These are phyloP conservation scores for Diaporthe sp. DNA, from an alignment of 2,329 filamentous ascomycete genomes.

Conservation along the genomic window DNA sequence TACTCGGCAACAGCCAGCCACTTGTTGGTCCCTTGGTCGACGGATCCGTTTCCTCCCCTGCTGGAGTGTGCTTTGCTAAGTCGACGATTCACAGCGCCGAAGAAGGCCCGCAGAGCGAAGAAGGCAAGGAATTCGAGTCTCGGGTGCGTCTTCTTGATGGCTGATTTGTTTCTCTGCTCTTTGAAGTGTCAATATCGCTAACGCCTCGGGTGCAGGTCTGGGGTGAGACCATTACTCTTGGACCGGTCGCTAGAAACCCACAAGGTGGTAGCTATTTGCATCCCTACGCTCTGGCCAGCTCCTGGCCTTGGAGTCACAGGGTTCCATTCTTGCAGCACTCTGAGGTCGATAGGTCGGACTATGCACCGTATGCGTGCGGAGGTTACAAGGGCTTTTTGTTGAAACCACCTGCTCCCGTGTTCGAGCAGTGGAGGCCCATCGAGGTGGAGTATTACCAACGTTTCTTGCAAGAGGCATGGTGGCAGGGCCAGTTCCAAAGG, in stretches of 20 bases:
- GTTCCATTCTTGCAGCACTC: neutral
- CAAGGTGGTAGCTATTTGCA: neutral
- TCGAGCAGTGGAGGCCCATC: neutral
- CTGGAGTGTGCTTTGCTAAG: neutral
- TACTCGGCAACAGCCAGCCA: neutral
- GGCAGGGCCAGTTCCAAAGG: neutral
- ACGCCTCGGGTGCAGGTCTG: neutral
- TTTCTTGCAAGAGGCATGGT: neutral
- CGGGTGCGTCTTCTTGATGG: neutral
- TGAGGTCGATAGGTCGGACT: neutral
- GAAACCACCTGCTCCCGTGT: slow-evolving; percentile 5
- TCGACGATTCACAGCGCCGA: neutral
- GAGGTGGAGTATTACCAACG: neutral
- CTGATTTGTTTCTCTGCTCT: neutral
- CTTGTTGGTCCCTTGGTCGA: neutral
- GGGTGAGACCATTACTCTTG: neutral
- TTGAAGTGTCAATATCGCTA: neutral
- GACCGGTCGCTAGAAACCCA: neutral
- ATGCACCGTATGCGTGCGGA: neutral
- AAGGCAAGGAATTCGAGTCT: neutral
- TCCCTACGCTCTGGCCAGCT: neutral
- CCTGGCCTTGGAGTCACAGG: neutral
- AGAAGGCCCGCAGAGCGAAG: neutral
- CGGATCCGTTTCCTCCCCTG: neutral
- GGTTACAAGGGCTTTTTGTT: neutral